Percentiles rank a stretch among this genome's conserved stretches.
phyloP scores from a whole-genome alignment of 176 grass and related monocot species.

The Ampelocalamus luodianensis region DNA sequence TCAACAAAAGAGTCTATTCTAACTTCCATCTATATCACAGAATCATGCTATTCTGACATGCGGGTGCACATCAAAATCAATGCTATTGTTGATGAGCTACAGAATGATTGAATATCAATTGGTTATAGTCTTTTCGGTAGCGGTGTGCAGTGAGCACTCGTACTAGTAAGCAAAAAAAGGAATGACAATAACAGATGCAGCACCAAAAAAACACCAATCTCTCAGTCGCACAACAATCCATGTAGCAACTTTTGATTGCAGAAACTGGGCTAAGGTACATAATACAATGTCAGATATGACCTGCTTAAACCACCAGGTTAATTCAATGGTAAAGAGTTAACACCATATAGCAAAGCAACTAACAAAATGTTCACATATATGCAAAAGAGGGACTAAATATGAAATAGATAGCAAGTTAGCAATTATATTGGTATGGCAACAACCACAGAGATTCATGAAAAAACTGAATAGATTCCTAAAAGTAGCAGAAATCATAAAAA shows the following conservation, averaged over 20 bases:
- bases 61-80: background rate
- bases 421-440: background rate
- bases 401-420: background rate
- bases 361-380: background rate
- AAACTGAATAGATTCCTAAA: background rate
- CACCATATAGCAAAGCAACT: slow-evolving; percentile 15
- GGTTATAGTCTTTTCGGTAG: background rate
- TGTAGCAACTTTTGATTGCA: background rate
- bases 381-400: background rate
- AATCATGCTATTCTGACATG: background rate
- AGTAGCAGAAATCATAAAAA: slow-evolving; percentile 13
- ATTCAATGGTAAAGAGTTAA: background rate
- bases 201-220: background rate
- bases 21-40: background rate
- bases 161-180: slow-evolving; percentile 19
- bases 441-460: slow-evolving; percentile 21
- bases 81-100: background rate
- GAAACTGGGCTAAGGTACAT: background rate
- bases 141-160: background rate
- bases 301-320: background rate
- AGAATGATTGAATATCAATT: background rate
- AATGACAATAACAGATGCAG: background rate
- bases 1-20: slow-evolving; percentile 4
- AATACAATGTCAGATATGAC: background rate
- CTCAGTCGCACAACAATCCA: background rate